These are phyloP conservation scores for Pichia sp. DNA, from an alignment of 1,139 yeast genomes.

Conservation along the genomic window DNA sequence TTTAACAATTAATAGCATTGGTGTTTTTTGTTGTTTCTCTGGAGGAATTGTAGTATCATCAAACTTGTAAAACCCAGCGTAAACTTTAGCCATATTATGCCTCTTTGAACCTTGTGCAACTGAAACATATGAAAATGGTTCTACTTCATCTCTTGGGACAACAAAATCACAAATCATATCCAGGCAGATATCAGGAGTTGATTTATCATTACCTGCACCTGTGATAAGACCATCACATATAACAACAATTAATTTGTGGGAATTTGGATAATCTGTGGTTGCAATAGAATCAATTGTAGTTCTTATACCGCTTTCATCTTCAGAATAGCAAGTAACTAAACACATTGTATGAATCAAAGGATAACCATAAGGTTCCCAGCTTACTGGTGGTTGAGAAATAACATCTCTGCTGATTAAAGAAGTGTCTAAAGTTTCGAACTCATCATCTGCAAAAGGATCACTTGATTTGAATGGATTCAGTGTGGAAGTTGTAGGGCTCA, in stretches of 20 bases:
- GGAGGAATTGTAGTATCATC: slow-evolving; percentile 64
- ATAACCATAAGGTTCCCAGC: slow-evolving; percentile 78
- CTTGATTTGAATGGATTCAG: slow-evolving; percentile 22
- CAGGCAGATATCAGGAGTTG: slow-evolving; percentile 85
- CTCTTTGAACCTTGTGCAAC: slow-evolving; percentile 90
- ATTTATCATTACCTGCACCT: slow-evolving; percentile 80
- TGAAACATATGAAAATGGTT: slow-evolving; percentile 82
- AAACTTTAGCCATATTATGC: slow-evolving; percentile 96
- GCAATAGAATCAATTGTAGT: slow-evolving; percentile 86
- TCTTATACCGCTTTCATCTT: slow-evolving; percentile 78
- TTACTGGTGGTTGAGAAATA: slow-evolving; percentile 83
- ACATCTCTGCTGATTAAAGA: slow-evolving; percentile 67
- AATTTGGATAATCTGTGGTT: slow-evolving; percentile 89
- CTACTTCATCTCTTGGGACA: slow-evolving; percentile 63
- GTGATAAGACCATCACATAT: slow-evolving; percentile 91
- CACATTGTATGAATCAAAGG: slow-evolving; percentile 82
- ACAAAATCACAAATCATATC: slow-evolving; percentile 84
- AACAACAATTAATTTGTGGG: slow-evolving; percentile 78
- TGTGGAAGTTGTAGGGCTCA: slow-evolving; percentile 14
- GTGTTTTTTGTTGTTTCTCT: slow-evolving; percentile 84
- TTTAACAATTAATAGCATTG: slow-evolving; percentile 74
- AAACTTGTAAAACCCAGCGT: slow-evolving; percentile 84
- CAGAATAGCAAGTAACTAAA: slow-evolving; percentile 91
- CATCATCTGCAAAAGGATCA: slow-evolving; percentile 36
- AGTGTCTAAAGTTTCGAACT: slow-evolving; percentile 51